Evolutionary conservation across 192 early-diverging fungal species (phyloP), one percentile per base, ranked within the genome.

Genomic region (Helicostylum pulchrum): DNA sequence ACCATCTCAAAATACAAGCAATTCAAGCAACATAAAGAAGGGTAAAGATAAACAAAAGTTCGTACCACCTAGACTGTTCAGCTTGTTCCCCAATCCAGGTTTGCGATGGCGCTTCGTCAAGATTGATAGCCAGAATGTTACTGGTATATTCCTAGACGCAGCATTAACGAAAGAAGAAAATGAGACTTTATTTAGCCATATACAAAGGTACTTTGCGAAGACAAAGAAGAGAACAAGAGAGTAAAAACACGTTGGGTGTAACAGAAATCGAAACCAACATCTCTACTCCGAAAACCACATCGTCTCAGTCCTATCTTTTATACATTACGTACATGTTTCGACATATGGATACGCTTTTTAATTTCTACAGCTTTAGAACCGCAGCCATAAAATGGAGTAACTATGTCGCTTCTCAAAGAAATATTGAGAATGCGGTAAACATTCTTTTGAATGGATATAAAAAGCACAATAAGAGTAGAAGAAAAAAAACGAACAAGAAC

Each of bases 391-490:
- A 31, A 34, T 51, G 1, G 46, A 19, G 15, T 14, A 49, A 39
- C 10, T 20, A 62, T n/a, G 15, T 54, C 34, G 1, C 12, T 34
- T 15, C 23, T 10, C 12, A 32, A 54, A 39, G 17, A 49, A 7
- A 30, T 19, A 47, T 26, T 19, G 47, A 62, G 12, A 48, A 62
- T 8, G 10, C n/a, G 11, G 5, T 20, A 10, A 20, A 34, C 17
- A 50, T 50, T 2, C 34, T 62, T 3, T n/a, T 62, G 1, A 34
- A 62, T 39, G 61, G 49, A 17, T 46, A 19, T 1, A 51, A 62
- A 4, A 62, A 50, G 30, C 51, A 49, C 31, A 52, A 51, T 49
- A 31, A 47, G 14, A 51, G 30, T 4, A 61, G 50, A 21, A 52
- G 30, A 54, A 14, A 6, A 12, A 11, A 11, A 34, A 7, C 4